Evolutionary conservation across 352 stramenopile species (phyloP).

Genomic region (Pythium phragmitis): DNA sequence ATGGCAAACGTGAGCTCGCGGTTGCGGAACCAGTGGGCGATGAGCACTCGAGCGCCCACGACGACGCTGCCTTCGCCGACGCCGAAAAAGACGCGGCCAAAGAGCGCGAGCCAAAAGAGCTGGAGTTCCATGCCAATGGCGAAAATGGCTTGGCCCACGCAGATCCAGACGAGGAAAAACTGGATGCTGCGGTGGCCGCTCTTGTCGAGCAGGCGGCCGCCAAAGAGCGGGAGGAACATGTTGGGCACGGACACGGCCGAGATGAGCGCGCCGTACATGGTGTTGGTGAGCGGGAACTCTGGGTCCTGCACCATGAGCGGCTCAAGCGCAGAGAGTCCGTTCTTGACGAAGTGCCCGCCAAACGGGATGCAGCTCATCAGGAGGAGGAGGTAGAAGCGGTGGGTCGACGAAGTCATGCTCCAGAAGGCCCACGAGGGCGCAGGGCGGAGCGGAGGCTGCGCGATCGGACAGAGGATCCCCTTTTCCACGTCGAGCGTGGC

Average conservation of each 20-base stretch:
- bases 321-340: slow-evolving; percentile 78
- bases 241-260: slow-evolving; percentile 81
- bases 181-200: slow-evolving; percentile 68
- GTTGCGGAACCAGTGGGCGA: slow-evolving; percentile 82
- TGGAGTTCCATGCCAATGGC: slow-evolving; percentile 68
- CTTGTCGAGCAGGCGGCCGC: slow-evolving; percentile 77
- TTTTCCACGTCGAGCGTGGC: slow-evolving; percentile 1
- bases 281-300: slow-evolving; percentile 78
- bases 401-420: slow-evolving; percentile 51
- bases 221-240: slow-evolving; percentile 82
- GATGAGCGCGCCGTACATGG: slow-evolving; percentile 81
- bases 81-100: slow-evolving; percentile 81
- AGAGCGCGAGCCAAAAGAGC: slow-evolving; percentile 76
- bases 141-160: slow-evolving; percentile 78
- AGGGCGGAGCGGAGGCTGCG: slow-evolving; percentile 29
- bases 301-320: slow-evolving; percentile 78
- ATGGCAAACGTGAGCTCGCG: slow-evolving; percentile 87
- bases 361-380: slow-evolving; percentile 88
- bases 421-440: slow-evolving; percentile 72
- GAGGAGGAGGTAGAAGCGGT: slow-evolving; percentile 81
- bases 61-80: slow-evolving; percentile 81
- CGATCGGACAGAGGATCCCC: slow-evolving; percentile 6
- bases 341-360: slow-evolving; percentile 88
- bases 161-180: slow-evolving; percentile 85
- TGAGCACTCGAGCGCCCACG: slow-evolving; percentile 75